Evolutionary conservation across 1,284 basidiomycete species (phyloP).

Genomic region (Takashimella koratensis): DNA sequence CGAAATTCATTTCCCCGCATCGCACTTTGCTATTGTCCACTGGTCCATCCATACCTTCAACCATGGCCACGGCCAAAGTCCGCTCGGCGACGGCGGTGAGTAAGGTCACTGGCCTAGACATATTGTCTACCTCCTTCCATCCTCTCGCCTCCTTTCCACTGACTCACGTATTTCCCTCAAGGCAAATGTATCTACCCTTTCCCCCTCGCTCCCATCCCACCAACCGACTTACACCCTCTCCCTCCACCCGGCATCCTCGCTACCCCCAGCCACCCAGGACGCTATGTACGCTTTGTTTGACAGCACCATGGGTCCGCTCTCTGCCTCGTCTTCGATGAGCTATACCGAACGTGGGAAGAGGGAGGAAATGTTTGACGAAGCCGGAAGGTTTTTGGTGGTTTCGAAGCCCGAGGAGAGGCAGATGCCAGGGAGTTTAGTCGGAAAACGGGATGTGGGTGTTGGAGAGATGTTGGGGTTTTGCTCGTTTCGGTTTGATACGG

Average conservation of each 20-base stretch:
- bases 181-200: constrained; percentile 8
- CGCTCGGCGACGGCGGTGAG: constrained; percentile 2
- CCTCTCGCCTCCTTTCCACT: not conserved
- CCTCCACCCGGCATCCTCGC: constrained; percentile 10
- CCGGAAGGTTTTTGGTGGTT: constrained; percentile 31
- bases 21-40: not conserved
- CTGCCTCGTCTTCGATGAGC: constrained; percentile 23
- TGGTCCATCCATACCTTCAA: not conserved
- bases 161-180: too few relatives aligned
- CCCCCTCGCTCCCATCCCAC: constrained; percentile 1
- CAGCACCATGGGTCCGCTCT: constrained; percentile 36
- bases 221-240: constrained; percentile 4
- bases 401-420: not conserved
- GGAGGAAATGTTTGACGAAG: constrained; percentile 42
- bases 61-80: constrained; percentile 3
- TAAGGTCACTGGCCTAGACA: too few relatives aligned
- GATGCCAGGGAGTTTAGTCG: constrained; percentile 20
- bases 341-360: constrained; percentile 25
- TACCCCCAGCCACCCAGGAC: constrained; percentile 12
- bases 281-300: constrained; percentile 33
- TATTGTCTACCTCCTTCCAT: not conserved
- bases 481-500: constrained; percentile 47
- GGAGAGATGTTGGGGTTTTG: constrained; percentile 36
- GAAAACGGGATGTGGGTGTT: constrained; percentile 7
- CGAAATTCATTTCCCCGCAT: too few relatives aligned